Percentiles rank a stretch among this genome's conserved stretches.
Evolutionary conservation across 208 protist genomes (phyloP).

Genomic region (Leishmania guyanensis): DNA sequence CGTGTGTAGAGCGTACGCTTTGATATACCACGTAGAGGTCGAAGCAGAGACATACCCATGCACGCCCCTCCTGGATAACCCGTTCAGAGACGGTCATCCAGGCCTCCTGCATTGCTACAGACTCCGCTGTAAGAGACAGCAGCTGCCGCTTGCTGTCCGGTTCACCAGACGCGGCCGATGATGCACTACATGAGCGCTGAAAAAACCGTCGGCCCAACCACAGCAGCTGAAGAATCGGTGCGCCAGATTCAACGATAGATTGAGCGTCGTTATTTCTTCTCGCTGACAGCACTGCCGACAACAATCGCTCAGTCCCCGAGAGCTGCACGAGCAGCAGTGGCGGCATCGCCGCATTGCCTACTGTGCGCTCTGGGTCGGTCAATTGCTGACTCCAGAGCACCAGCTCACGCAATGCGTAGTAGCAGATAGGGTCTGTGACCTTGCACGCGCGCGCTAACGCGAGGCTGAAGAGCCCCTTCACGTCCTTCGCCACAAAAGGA

Average conservation of each 20-base stretch:
- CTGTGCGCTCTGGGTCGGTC: no score
- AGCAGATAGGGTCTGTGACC: neutral
- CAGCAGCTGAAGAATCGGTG: neutral
- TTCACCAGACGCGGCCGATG: neutral
- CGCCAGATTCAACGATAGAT: neutral
- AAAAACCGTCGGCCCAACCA: constrained; percentile 12
- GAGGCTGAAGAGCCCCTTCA: neutral
- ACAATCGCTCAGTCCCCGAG: constrained; percentile 3
- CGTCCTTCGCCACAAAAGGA: neutral
- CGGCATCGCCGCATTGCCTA: neutral
- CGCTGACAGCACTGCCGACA: neutral
- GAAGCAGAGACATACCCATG: constrained; percentile 26
- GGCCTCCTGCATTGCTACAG: neutral
- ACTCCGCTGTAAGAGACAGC: neutral
- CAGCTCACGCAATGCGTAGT: constrained; percentile 5
- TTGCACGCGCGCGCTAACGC: neutral
- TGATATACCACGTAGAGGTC: constrained; percentile 29
- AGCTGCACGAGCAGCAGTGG: neutral
- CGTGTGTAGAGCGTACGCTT: neutral
- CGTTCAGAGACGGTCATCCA: constrained; percentile 20
- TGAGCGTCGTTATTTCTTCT: neutral
- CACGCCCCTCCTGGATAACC: constrained; percentile 11
- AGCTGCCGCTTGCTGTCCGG: neutral
- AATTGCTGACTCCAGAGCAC: neutral
- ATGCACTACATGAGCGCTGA: neutral